Conservation (phyloP, 2,329 filamentous ascomycete genomes). For the Calonectria naviculata region DNA sequence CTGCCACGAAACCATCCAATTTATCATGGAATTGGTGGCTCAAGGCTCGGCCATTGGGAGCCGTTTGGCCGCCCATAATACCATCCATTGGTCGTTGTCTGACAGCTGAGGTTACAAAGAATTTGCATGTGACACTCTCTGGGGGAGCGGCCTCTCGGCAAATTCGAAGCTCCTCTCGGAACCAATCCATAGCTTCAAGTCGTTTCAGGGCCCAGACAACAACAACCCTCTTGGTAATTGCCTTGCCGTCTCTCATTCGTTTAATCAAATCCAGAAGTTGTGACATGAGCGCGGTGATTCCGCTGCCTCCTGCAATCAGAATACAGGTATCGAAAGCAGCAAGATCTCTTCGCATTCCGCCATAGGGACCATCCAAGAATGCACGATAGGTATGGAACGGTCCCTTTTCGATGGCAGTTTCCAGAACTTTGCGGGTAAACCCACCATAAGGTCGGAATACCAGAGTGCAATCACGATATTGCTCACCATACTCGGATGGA, state of each 20-base stretch:
- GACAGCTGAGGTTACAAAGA: slow-evolving; percentile 85
- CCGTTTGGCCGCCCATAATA: slow-evolving; percentile 47
- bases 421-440: slow-evolving; percentile 87
- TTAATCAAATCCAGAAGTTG: slow-evolving; percentile 96
- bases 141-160: slow-evolving; percentile 90
- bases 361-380: slow-evolving; percentile 94
- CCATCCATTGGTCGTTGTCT: slow-evolving; percentile 54
- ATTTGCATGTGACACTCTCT: slow-evolving; percentile 91
- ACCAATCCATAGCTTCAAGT: slow-evolving; percentile 97
- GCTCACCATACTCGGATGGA: slow-evolving; percentile 88
- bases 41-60: slow-evolving; percentile 63
- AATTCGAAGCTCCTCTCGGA: slow-evolving; percentile 92
- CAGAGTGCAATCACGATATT: slow-evolving; percentile 88
- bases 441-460: slow-evolving; percentile 93
- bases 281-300: slow-evolving; percentile 92
- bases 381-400: slow-evolving; percentile 93
- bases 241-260: slow-evolving; percentile 93
- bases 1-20: slow-evolving; percentile 87
- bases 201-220: slow-evolving; percentile 95
- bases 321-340: slow-evolving; percentile 95
- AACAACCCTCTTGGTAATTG: slow-evolving; percentile 88
- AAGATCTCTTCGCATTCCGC: slow-evolving; percentile 90
- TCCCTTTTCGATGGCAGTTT: slow-evolving; percentile 84
- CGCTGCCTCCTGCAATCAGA: slow-evolving; percentile 92
- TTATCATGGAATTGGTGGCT: slow-evolving; percentile 86